phyloP scores from a whole-genome alignment of 306 rosid genomes.

The Dryas octopetala region DNA sequence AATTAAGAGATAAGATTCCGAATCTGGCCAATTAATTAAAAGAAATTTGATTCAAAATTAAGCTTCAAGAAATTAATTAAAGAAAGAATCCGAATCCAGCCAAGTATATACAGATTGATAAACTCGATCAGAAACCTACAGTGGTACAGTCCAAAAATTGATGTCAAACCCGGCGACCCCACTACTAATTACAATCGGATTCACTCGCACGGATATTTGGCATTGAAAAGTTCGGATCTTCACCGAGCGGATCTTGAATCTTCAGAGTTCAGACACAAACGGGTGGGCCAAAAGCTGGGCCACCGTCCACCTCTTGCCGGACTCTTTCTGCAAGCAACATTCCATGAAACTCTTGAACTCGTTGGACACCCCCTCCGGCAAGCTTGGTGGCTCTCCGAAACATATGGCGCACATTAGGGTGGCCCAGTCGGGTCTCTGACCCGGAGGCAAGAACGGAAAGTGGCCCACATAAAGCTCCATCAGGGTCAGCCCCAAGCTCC shows the following conservation, averaged over 20 bases:
- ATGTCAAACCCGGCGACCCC: slow-evolving; percentile 11
- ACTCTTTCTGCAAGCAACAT: slow-evolving; percentile 79
- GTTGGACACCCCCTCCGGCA: slow-evolving; percentile 57
- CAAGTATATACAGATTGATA: not conserved
- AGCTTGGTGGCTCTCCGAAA: slow-evolving; percentile 68
- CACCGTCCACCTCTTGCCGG: slow-evolving; percentile 71
- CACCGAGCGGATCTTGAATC: slow-evolving; percentile 18
- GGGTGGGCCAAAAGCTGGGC: slow-evolving; percentile 71
- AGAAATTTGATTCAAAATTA: too few species aligned
- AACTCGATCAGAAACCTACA: not conserved
- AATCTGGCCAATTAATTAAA: not conserved
- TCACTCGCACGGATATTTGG: slow-evolving; percentile 6
- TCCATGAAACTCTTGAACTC: slow-evolving; percentile 62
- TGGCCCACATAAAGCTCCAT: slow-evolving; percentile 90
- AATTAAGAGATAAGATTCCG: not conserved
- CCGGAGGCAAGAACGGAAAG: slow-evolving; percentile 74
- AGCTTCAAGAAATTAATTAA: not conserved
- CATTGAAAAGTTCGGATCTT: slow-evolving; percentile 8
- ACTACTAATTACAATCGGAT: slow-evolving; percentile 8
- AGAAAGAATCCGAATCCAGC: not conserved
- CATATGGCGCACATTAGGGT: slow-evolving; percentile 88
- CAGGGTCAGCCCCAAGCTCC: slow-evolving; percentile 88
- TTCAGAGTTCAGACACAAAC: slow-evolving; percentile 44
- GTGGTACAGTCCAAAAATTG: not conserved
- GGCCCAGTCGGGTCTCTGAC: slow-evolving; percentile 92